phyloP scores from a whole-genome alignment of 352 stramenopile species.

The Globisporangium radiosum region DNA sequence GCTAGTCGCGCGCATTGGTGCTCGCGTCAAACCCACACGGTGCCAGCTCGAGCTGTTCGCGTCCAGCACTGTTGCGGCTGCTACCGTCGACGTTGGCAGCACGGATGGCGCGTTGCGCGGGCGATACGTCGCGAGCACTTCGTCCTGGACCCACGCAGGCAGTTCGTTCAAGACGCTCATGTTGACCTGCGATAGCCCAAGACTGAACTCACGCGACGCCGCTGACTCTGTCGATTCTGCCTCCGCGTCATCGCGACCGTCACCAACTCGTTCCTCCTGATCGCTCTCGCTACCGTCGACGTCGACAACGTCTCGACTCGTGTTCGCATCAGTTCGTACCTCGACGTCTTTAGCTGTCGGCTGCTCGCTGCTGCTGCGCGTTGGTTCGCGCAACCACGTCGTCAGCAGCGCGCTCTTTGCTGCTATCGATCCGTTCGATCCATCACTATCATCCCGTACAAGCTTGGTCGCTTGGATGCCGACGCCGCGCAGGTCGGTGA shows the following conservation, averaged over 20 bases:
- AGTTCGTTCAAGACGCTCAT: constrained; percentile 54
- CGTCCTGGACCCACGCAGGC: constrained; percentile 37
- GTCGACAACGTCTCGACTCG: constrained; percentile 1
- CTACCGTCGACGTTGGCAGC: not conserved
- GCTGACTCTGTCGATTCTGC: no score
- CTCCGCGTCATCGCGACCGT: no score
- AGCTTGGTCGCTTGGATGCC: constrained; percentile 78
- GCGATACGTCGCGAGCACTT: constrained; percentile 42
- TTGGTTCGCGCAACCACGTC: constrained; percentile 39
- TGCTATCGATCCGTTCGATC: not conserved
- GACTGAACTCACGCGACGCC: not conserved
- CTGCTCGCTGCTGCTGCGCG: not conserved
- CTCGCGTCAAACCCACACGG: not conserved
- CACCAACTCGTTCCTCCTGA: constrained; percentile 1
- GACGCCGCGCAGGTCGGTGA: constrained; percentile 60
- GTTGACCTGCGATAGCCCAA: constrained; percentile 57
- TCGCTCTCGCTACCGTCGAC: constrained; percentile 9
- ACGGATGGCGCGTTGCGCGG: not conserved
- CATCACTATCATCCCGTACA: constrained; percentile 3
- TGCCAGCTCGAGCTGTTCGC: no score
- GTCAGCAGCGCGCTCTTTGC: constrained; percentile 31
- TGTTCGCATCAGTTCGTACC: not conserved
- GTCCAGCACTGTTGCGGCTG: not conserved
- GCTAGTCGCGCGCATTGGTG: constrained; percentile 7
- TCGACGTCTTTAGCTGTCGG: not conserved